A percentile compares a stretch with the other conserved stretches of the same genome.
These are phyloP conservation scores for Mitragyna speciosa DNA, from an alignment of 257 asterid species.

Conservation along the genomic window DNA sequence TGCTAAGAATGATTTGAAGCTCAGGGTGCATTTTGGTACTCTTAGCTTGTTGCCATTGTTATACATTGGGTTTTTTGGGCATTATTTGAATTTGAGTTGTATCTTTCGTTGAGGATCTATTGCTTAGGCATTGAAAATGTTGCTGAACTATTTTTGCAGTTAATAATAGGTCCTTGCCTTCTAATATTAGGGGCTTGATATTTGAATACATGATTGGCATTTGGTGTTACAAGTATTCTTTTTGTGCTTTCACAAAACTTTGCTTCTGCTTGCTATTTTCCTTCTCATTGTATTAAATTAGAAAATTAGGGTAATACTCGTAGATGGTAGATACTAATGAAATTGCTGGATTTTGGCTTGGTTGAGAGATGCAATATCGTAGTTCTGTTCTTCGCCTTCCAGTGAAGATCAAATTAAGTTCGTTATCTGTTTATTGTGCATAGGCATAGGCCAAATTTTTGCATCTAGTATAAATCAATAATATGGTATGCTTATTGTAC, in stretches of 20 bases:
- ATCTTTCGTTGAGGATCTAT: conserved; percentile 37
- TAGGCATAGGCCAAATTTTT: neutral
- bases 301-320: neutral
- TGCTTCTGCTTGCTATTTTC: neutral
- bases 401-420: neutral
- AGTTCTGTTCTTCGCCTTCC: neutral
- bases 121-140: conserved; percentile 29
- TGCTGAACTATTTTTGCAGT: conserved; percentile 37
- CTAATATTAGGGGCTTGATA: neutral
- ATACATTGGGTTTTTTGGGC: conserved; percentile 28
- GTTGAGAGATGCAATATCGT: neutral
- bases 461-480: too few relatives aligned
- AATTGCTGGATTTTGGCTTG: neutral
- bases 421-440: neutral
- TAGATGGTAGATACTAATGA: neutral
- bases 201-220: neutral
- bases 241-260: neutral
- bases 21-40: conserved; percentile 29
- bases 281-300: neutral
- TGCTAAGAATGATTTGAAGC: conserved; percentile 14
- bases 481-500: neutral
- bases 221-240: neutral
- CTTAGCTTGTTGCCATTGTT: conserved; percentile 32
- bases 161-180: conserved; percentile 42
- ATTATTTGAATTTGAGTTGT: conserved; percentile 36